Conservation (phyloP, 2,329 filamentous ascomycete species). For the Zymoseptoria pseudotritici region DNA sequence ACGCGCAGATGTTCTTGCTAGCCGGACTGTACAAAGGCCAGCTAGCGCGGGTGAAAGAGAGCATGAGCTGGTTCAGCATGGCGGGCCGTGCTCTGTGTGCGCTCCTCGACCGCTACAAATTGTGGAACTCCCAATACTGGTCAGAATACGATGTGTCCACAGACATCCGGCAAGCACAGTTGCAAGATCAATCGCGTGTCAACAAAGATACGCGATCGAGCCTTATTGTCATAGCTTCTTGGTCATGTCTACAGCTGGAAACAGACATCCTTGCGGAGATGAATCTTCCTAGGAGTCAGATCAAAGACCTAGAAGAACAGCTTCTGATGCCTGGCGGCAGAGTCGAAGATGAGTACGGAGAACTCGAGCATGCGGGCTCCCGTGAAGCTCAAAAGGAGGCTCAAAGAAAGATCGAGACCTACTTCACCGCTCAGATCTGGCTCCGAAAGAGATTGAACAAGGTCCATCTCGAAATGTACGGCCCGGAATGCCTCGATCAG, state of each 20-base stretch:
- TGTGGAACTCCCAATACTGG: constrained; percentile 30
- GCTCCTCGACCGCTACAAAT: constrained; percentile 63
- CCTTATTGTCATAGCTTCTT: constrained; percentile 61
- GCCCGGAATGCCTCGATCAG: constrained; percentile 21
- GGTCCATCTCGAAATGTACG: constrained; percentile 50
- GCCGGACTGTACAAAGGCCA: constrained; percentile 87
- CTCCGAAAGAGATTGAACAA: constrained; percentile 51
- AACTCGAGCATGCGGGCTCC: too few species aligned
- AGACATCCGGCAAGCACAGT: constrained; percentile 9
- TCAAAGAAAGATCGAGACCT: too few species aligned
- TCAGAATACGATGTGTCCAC: constrained; percentile 27
- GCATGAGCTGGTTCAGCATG: constrained; percentile 62
- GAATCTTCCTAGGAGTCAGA: constrained; percentile 51
- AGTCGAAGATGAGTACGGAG: constrained; percentile 21
- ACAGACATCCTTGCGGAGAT: constrained; percentile 92
- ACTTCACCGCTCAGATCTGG: constrained; percentile 56
- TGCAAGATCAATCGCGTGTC: constrained; percentile 18
- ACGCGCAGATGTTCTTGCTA: constrained; percentile 77
- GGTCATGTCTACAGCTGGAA: constrained; percentile 89
- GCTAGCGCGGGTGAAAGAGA: constrained; percentile 77
- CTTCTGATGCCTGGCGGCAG: constrained; percentile 62
- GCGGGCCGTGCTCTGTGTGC: constrained; percentile 58
- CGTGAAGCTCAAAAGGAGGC: too few species aligned
- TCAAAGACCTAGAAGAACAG: constrained; percentile 49
- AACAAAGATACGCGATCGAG: constrained; percentile 31